Evolutionary conservation across 768 basidiomycete species (phyloP), one percentile per base, ranked within the genome.

Genomic region (Leccinum uliginosum): DNA sequence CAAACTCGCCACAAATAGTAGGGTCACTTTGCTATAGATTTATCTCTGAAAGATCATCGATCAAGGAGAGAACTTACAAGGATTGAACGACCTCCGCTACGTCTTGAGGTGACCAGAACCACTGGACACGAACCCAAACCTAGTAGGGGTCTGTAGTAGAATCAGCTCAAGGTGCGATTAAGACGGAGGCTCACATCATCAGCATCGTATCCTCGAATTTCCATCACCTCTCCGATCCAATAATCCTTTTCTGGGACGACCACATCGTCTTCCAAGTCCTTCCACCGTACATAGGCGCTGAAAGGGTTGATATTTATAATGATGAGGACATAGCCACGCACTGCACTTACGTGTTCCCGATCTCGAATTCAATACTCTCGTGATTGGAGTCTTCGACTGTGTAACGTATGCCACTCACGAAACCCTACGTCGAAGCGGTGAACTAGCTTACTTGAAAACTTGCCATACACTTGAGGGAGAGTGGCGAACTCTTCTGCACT

Each of bases 71-170:
- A 5, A 72, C 80, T 55, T 54, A 83, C 82, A 84, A 82, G 2
- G 79, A 77, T 29, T 78, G 78, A 29, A 80, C 63, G 0, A 76
- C 69, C 1, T 59, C 60, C 0, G 71, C 69, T 0, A 81, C 77
- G 34, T 86, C 84, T n/a, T 69, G 50, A 0, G 76, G 73, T 1
- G 78, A 74, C 67, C 81, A 86, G 49, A 71, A 84, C 84, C 84
- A 86, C 49, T 80, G 75, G 0, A 86, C 75, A 10, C 59, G 65
- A 0, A 71, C 75, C 81, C 81, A 85, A 0, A 85, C 83, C 78
- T 85, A 45, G 43, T 3, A 6, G 32, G 27, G 11, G 19, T 21
- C 3, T 14, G 7, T 11, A 40, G 2, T 14, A 1, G 19, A 11
- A 5, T 53, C 6, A 43, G 40, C 12, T 1, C 45, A 21, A 34